Evolutionary conservation across 2,329 filamentous ascomycete species (phyloP).

Genomic region (Rhexocercosporidium sp.): DNA sequence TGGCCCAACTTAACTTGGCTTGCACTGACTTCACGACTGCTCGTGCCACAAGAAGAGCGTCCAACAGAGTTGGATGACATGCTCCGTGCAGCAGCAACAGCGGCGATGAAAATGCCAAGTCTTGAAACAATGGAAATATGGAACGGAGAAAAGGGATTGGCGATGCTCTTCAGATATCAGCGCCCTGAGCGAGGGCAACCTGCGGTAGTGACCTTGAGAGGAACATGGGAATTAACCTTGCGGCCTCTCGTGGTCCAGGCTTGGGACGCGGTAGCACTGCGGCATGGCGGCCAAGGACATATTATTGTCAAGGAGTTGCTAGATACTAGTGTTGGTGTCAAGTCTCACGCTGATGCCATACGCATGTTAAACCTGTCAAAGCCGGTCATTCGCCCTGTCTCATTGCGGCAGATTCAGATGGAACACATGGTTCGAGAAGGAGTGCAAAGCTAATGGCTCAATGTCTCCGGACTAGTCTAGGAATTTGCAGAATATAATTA

Average conservation of each 20-base stretch:
- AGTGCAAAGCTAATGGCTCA: slow-evolving; percentile 25
- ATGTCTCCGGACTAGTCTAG: slow-evolving; percentile 25
- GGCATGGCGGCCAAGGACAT: slow-evolving; percentile 26
- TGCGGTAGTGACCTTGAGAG: slow-evolving; percentile 35
- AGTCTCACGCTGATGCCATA: slow-evolving; percentile 37
- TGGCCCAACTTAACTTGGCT: slow-evolving; percentile 32
- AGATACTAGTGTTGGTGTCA: slow-evolving; percentile 27
- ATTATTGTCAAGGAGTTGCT: slow-evolving; percentile 30
- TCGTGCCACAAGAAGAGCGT: slow-evolving; percentile 37
- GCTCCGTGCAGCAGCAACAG: slow-evolving; percentile 29
- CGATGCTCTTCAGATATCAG: slow-evolving; percentile 32
- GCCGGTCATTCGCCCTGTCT: slow-evolving; percentile 31
- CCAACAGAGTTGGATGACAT: slow-evolving; percentile 23
- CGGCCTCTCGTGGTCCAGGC: slow-evolving; percentile 29
- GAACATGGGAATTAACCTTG: slow-evolving; percentile 37
- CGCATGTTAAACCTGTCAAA: slow-evolving; percentile 25
- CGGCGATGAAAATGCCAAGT: slow-evolving; percentile 33
- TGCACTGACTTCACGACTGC: slow-evolving; percentile 31
- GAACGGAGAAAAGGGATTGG: slow-evolving; percentile 32
- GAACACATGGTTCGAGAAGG: slow-evolving; percentile 25
- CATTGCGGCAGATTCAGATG: slow-evolving; percentile 33
- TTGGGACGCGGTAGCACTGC: slow-evolving; percentile 34
- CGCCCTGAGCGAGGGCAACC: slow-evolving; percentile 20
- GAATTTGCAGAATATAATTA: too few relatives aligned
- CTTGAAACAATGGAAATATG: slow-evolving; percentile 35